These are phyloP conservation scores for Rubroshorea leprosula DNA, from an alignment of 345 rosid genomes.

Conservation along the genomic window DNA sequence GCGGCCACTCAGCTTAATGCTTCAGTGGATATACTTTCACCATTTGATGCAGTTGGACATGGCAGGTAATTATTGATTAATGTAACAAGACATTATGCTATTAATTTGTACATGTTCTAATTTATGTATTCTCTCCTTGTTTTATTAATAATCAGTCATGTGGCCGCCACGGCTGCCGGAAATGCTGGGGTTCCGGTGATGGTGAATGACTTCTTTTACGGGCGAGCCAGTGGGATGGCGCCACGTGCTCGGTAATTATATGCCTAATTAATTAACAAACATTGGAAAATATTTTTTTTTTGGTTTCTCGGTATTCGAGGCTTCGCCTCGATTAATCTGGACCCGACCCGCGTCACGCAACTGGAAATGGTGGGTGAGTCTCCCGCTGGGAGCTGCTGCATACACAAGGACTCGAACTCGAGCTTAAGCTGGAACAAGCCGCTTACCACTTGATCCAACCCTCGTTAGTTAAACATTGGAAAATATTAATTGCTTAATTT, in stretches of 20 bases:
- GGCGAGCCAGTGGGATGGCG: constrained; percentile 79
- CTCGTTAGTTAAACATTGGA: neutral
- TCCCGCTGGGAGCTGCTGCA: too few relatives aligned
- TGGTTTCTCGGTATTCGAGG: too few relatives aligned
- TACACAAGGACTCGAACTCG: too few relatives aligned
- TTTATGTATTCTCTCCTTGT: too few relatives aligned
- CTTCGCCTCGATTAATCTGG: too few relatives aligned
- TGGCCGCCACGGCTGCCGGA: constrained; percentile 82
- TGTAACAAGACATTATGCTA: neutral
- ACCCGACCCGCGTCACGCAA: too few relatives aligned
- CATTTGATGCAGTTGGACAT: constrained; percentile 72
- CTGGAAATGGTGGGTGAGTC: too few relatives aligned
- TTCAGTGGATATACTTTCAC: constrained; percentile 75
- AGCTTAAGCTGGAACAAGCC: too few relatives aligned
- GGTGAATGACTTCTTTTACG: constrained; percentile 60
- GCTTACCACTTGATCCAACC: too few relatives aligned
- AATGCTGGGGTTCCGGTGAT: constrained; percentile 69
- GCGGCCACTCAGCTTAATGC: constrained; percentile 45
- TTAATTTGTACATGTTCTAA: too few relatives aligned
- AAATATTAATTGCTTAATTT: neutral
- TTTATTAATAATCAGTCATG: constrained; percentile 45
- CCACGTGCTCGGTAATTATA: constrained; percentile 64
- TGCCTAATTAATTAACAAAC: neutral
- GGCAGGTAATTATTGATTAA: constrained; percentile 48
- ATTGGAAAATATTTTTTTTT: too few relatives aligned